Base-by-base conservation (phyloP, 2,329 filamentous ascomycete genomes). In the Phaeosphaeria sp. region DNA sequence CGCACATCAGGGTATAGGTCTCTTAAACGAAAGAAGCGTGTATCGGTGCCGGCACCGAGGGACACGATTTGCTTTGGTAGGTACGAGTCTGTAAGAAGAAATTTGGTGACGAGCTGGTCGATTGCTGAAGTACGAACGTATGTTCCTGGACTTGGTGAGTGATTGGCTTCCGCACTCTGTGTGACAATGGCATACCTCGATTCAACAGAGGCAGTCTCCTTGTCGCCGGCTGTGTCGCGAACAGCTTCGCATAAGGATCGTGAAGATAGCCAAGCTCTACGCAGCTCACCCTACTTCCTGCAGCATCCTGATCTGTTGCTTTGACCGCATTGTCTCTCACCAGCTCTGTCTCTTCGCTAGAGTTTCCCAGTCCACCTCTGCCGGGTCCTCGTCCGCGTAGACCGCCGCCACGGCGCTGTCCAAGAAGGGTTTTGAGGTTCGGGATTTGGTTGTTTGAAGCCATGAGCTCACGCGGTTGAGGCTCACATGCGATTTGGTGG, bases 31-130 rank as follows among this genome's bases (percentile, higher is more conserved):
- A 97, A 93, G 58, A 89, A 90, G 17, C 95, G 87, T 6, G 95
- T 98, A 74, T 99, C 95, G 11, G 93, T 97, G 22, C 95, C 95
- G 17, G 95, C 94, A 27, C 95, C 95, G 0, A 99, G 85, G 0
- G 93, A 97, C 59, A 99, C 85, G 58, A 99, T 92, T 74, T 99
- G 95, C 60, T 86, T 87, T 21, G 74, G 79, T 45, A 78, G 60
- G 2, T 68, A 52, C 24, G 70, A 65, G 49, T 71, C n/a, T 43
- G 72, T 60, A 3, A 79, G 74, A 13, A 98, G 81, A 69, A 98
- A 98, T 7, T 81, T 82, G 51, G 86, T 76, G 42, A 98, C 86
- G 0, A 99, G 86, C 13, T 78, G 81, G 77, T 99, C 93, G 62
- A 99, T 88, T 22, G 91, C 91, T 5, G 85, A 86, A 8, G 93